Evolutionary conservation across 768 basidiomycete genomes (phyloP), one percentile per base, ranked within the genome.

Genomic region (Boletus bicolor): DNA sequence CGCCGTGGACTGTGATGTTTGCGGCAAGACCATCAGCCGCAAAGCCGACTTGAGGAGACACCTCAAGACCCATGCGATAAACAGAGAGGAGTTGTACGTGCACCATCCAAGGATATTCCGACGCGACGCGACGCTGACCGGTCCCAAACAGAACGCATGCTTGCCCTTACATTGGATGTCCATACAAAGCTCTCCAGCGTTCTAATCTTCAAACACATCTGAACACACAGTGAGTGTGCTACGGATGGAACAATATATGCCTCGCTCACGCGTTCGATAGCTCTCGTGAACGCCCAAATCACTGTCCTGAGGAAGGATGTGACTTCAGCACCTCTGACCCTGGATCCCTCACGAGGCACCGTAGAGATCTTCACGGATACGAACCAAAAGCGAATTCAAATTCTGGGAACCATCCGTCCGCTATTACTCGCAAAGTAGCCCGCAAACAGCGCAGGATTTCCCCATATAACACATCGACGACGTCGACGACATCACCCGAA

Each of bases 21-120:
- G 72, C 44, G 41, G 37, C 0, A 56, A 45, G 35, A 32, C 3
- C 10, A 26, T 74, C 19, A 45, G 61, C 8, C 64, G 69, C 35
- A 68, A 53, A 48, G 56, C 63, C 10, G 73, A 72, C 36, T 51
- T 74, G 0, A 35, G 50, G 0, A 62, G 73, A 6, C 72, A 74
- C n/a, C 62, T 67, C 60, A 53, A 47, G 3, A 59, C 41, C 0
- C 73, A 74, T 21, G 49, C 55, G 5, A 4, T 34, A 0, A 61
- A 71, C 34, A 68, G 62, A 54, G 62, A 68, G 8, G 52, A 49
- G 0, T 15, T 63, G 72, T 74, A 38, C 34, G 72, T 64, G 0
- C 7, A 39, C 26, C 2, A 0, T 35, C 14, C 14, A 1, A 21
- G 11, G 28, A 28, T 37, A 12, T 36, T 10, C 19, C 7, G 3